Evolutionary conservation across 75 land plant genomes (phyloP), one percentile per base, ranked within the genome.

Genomic region (Pseudotsuga menziesii): DNA sequence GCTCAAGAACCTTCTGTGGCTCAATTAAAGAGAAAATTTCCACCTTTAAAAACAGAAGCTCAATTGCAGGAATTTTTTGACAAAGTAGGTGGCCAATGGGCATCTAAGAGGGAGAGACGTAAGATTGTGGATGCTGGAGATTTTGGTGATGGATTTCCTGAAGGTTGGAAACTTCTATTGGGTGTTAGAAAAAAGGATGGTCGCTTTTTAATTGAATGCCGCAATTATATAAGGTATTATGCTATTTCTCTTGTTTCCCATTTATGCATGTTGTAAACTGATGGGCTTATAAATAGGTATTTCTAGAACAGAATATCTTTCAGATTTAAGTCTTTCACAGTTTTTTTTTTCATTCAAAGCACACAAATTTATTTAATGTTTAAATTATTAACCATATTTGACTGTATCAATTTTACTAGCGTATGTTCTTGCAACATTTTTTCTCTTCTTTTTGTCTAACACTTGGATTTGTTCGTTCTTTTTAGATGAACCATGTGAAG

Each of bases 101-200:
- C 79, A n/a, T 87, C 85, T 66, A 77, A 78, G 61, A 85, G 92
- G 60, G 75, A 73, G 84, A 87, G 75, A 76, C 83, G 83, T 79
- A 85, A 77, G 86, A 80, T 82, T 76, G 90, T 90, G 5, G 85
- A 85, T 56, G 89, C 92, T 0, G 58, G 56, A 16, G 80, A 58
- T 9, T 88, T 88, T 78, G 88, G 90, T 5, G 84, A 90, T 16
- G 76, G 59, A 0, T 78, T 90, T 41, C 92, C 92, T 14, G 61
- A 57, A 20, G 90, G 90, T 0, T 90, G 92, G 92, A 90, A 88
- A 74, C 58, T 90, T 22, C 39, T 88, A 35, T 66, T 90, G 27
- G 81, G 76, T 20, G 12, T 90, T 20, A 88, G 74, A 71, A 83
- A 79, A 84, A 85, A 79, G 57, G 83, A 81, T 1, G 82, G 85